Evolutionary conservation across 257 asterid genomes (phyloP).

Genomic region (Solanum paucissectum): DNA sequence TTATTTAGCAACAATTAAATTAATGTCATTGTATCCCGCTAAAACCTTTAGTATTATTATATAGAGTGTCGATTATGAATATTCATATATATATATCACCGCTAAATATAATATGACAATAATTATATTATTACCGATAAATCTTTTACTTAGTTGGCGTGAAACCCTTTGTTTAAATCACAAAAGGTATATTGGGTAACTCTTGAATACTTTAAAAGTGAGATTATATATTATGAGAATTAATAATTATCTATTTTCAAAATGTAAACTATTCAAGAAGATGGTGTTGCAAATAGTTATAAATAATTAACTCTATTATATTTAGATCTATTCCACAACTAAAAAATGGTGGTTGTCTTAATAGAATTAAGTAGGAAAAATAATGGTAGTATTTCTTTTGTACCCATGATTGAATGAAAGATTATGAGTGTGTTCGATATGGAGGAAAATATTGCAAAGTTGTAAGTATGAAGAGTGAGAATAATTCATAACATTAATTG

Average conservation of each 20-base stretch:
- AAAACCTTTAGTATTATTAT: too few relatives aligned
- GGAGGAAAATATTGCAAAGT: too few relatives aligned
- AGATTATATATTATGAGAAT: background rate
- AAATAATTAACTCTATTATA: background rate
- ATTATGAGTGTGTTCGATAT: background rate
- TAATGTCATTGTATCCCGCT: too few relatives aligned
- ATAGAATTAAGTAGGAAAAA: background rate
- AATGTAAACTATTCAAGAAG: background rate
- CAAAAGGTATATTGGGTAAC: background rate
- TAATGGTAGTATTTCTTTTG: too few relatives aligned
- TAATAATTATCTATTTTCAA: too few relatives aligned
- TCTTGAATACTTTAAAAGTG: background rate
- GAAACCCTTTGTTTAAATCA: background rate
- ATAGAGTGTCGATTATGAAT: background rate
- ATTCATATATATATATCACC: too few relatives aligned
- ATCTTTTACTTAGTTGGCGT: background rate
- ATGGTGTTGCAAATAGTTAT: background rate
- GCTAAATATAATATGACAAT: too few relatives aligned
- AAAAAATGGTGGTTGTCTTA: background rate
- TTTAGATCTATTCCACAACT: background rate
- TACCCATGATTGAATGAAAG: background rate
- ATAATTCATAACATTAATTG: background rate
- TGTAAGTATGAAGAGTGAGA: background rate
- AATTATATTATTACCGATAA: background rate
- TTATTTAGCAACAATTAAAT: too few relatives aligned